Conservation (phyloP, 2,329 filamentous ascomycete species). For the Pezicula carpinea region DNA sequence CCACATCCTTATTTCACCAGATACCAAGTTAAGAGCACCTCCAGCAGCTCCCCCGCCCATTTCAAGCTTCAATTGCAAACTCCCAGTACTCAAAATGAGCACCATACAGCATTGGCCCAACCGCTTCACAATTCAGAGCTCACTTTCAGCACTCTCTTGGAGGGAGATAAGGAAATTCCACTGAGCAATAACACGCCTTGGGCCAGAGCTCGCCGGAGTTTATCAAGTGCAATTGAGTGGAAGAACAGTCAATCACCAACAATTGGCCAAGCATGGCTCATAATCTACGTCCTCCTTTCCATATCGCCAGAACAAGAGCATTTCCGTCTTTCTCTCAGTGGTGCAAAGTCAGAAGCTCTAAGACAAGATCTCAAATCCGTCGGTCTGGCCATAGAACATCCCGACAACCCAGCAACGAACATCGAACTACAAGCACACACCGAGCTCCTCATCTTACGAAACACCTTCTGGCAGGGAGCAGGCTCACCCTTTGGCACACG, state of each 20-base stretch:
- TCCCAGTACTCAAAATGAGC: not conserved
- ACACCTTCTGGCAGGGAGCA: constrained; percentile 67
- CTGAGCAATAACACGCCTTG: constrained; percentile 31
- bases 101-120: not conserved
- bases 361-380: constrained; percentile 35
- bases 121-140: not conserved
- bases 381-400: constrained; percentile 39
- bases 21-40: not conserved
- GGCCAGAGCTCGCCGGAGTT: constrained; percentile 40
- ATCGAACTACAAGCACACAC: constrained; percentile 19
- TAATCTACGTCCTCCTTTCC: constrained; percentile 40
- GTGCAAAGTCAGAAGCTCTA: constrained; percentile 31
- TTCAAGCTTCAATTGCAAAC: not conserved
- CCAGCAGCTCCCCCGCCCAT: not conserved
- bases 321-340: constrained; percentile 36
- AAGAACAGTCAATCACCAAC: constrained; percentile 30
- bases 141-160: not conserved
- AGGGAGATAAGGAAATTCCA: constrained; percentile 20
- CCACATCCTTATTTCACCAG: not conserved
- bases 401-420: constrained; percentile 9
- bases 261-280: constrained; percentile 41
- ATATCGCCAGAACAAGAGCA: constrained; percentile 38
- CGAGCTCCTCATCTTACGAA: constrained; percentile 44
- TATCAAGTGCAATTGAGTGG: constrained; percentile 38
- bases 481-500: constrained; percentile 63